Evolutionary conservation across 1,139 yeast genomes (phyloP), one percentile per base, ranked within the genome.

Genomic region (Debaryomycetaceae sp.): DNA sequence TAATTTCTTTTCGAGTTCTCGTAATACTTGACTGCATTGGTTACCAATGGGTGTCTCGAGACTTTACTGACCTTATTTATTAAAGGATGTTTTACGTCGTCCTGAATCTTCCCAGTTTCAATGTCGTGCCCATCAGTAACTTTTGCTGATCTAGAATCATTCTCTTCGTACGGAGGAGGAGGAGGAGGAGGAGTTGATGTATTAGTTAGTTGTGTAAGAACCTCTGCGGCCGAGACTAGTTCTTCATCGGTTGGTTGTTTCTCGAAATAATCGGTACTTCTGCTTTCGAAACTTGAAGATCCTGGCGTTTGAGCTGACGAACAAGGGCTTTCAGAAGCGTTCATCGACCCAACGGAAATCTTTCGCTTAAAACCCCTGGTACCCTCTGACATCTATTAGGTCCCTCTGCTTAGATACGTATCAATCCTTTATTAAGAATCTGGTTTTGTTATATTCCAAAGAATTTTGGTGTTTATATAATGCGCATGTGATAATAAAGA

Each of bases 11-110:
- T 82, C 36, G 81, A 73, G 29, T 70, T 65, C 54, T 81, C 83
- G 59, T 82, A 82, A 44, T 78, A 83, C 48, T 72, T 74, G 35
- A 80, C 81, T 2, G 87, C 87, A 49, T 80, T 72, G 40, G 78
- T 70, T 14, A 80, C 83, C 17, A 79, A 56, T 1, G 83, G 81
- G 53, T 75, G 78, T 45, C 59, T 63, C 33, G 72, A 59, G 8
- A 73, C 76, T 51, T 71, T 68, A 42, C 68, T 68, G 36, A 79
- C 79, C 42, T 72, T 69, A 20, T 66, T 63, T 37, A 78, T 69
- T 42, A 74, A 59, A 1, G 79, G 79, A 55, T 74, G 79, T 42
- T 62, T 42, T 6, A 17, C 14, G 14, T 42, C 8, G n/a, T 34
- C 36, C 20, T 27, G 31, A 31, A 31, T 31, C n/a, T 13, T 31